Conservation (phyloP, 2,329 filamentous ascomycete species). For the Metarhizium sp. region DNA sequence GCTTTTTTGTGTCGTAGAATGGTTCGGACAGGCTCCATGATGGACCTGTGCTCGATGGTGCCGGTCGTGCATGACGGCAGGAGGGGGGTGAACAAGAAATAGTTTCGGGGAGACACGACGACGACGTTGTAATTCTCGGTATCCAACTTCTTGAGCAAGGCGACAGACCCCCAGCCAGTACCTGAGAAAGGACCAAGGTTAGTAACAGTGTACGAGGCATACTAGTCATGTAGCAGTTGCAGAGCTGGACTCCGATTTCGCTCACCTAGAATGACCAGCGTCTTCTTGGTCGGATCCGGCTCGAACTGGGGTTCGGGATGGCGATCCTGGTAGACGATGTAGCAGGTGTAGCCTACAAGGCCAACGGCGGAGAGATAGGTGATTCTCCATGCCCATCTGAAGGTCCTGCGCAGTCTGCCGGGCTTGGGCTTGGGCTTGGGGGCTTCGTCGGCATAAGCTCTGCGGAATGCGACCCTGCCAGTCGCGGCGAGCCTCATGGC, state of each 20-base stretch:
- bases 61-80: slow-evolving; percentile 96
- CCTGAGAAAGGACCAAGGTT: slow-evolving; percentile 42
- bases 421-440: slow-evolving; percentile 39
- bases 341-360: slow-evolving; percentile 62
- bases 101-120: slow-evolving; percentile 96
- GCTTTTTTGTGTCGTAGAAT: slow-evolving; percentile 94
- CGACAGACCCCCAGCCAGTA: slow-evolving; percentile 92
- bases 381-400: slow-evolving; percentile 77
- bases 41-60: slow-evolving; percentile 95
- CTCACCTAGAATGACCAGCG: slow-evolving; percentile 85
- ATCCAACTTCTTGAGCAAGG: slow-evolving; percentile 95
- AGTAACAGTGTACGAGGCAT: background rate
- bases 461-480: slow-evolving; percentile 31
- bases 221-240: background rate
- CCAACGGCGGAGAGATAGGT: slow-evolving; percentile 68
- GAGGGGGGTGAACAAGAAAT: slow-evolving; percentile 98
- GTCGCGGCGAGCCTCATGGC: slow-evolving; percentile 24
- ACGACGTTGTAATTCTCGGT: slow-evolving; percentile 99
- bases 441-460: slow-evolving; percentile 42
- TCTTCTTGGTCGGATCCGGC: slow-evolving; percentile 89
- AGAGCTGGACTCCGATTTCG: background rate
- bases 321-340: slow-evolving; percentile 73
- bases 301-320: slow-evolving; percentile 71
- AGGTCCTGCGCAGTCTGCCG: slow-evolving; percentile 53
- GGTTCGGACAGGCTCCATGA: slow-evolving; percentile 97